phyloP scores from a whole-genome alignment of 2,329 filamentous ascomycete species.

The Apiospora sp. region DNA sequence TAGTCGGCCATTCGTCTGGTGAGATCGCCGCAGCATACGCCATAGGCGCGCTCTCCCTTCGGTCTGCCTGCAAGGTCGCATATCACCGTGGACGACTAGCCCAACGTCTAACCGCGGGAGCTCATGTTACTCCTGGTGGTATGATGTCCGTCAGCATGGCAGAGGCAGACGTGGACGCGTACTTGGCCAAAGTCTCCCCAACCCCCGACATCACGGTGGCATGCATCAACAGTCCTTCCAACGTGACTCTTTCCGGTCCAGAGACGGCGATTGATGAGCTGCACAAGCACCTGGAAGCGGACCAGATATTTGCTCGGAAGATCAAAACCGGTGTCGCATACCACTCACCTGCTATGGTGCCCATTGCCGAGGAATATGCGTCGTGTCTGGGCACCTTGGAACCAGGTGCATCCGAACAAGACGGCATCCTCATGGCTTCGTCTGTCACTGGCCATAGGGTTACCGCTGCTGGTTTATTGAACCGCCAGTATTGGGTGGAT shows the following conservation, averaged over 20 bases:
- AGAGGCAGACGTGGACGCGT: conserved; percentile 46
- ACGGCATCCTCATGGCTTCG: conserved; percentile 36
- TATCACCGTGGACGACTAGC: conserved; percentile 51
- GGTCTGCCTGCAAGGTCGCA: conserved; percentile 36
- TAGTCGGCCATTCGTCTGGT: conserved; percentile 39
- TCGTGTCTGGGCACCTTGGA: conserved; percentile 29
- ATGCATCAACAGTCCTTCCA: conserved; percentile 36
- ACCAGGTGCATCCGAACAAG: conserved; percentile 24
- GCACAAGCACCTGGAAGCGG: conserved; percentile 29
- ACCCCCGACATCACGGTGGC: conserved; percentile 37
- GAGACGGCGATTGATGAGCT: conserved; percentile 35
- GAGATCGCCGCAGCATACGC: conserved; percentile 37
- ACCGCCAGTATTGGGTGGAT: conserved; percentile 37
- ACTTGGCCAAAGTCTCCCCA: conserved; percentile 34
- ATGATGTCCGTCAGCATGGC: conserved; percentile 63
- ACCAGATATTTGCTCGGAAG: conserved; percentile 36
- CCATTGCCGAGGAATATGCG: conserved; percentile 36
- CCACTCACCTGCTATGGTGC: conserved; percentile 37
- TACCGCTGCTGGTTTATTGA: conserved; percentile 1
- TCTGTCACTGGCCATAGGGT: conserved; percentile 28
- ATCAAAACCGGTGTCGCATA: conserved; percentile 36
- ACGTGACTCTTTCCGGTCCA: conserved; percentile 35
- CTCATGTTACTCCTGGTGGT: conserved; percentile 50
- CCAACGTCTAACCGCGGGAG: conserved; percentile 46
- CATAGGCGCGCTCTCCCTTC: conserved; percentile 38